These are phyloP conservation scores for Fraxinus latifolia DNA, from an alignment of 305 asterid genomes.

Conservation along the genomic window DNA sequence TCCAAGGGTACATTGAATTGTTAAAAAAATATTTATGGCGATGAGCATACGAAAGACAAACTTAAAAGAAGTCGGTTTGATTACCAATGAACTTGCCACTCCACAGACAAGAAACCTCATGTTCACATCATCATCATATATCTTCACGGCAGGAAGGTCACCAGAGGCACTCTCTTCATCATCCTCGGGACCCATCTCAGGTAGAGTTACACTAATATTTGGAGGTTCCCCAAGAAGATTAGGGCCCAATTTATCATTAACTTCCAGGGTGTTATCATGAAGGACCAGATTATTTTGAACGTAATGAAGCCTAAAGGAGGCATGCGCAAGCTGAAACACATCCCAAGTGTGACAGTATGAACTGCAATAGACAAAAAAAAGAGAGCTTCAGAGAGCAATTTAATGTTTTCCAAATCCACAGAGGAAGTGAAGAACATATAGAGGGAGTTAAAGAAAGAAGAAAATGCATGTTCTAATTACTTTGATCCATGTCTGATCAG, in stretches of 20 bases:
- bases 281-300: slow-evolving; percentile 44
- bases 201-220: slow-evolving; percentile 50
- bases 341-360: slow-evolving; percentile 96
- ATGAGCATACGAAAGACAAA: neutral
- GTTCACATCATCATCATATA: slow-evolving; percentile 79
- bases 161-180: slow-evolving; percentile 78
- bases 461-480: neutral
- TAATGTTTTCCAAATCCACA: neutral
- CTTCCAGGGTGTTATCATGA: slow-evolving; percentile 39
- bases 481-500: neutral
- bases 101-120: slow-evolving; percentile 90
- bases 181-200: slow-evolving; percentile 62
- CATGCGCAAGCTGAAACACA: slow-evolving; percentile 87
- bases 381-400: neutral
- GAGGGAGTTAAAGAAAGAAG: neutral
- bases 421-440: neutral
- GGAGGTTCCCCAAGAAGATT: slow-evolving; percentile 82
- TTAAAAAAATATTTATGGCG: neutral
- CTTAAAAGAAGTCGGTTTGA: slow-evolving; percentile 11
- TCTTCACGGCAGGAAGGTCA: slow-evolving; percentile 76
- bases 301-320: slow-evolving; percentile 85
- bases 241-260: slow-evolving; percentile 53
- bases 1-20: neutral
- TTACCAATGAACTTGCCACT: slow-evolving; percentile 65
- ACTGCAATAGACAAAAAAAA: slow-evolving; percentile 41